A percentile compares a stretch with the other conserved stretches of the same genome.
Evolutionary conservation across 371 early-diverging fungal species (phyloP).

Genomic region (Blastocladiella emersonii): DNA sequence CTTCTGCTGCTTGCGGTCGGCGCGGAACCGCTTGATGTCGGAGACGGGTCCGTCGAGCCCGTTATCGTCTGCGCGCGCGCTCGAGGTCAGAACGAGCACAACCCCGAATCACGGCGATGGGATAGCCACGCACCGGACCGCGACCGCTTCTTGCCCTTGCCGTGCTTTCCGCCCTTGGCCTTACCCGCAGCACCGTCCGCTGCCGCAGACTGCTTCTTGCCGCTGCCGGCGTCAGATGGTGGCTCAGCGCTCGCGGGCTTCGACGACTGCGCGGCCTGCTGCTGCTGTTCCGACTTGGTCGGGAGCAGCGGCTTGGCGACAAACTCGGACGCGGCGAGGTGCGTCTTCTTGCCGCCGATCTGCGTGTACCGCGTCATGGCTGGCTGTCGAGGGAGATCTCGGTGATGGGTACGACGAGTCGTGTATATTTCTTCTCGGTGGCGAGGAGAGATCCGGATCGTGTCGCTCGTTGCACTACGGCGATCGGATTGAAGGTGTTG

Average conservation of each 20-base stretch:
- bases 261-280: background rate
- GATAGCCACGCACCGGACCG: background rate
- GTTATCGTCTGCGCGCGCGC: background rate
- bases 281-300: background rate
- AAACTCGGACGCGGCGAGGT: slow-evolving; percentile 23
- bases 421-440: too few species aligned
- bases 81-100: too few species aligned
- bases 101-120: background rate
- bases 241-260: too few species aligned
- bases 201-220: background rate
- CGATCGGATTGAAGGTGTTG: too few species aligned
- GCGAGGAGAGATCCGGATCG: too few species aligned
- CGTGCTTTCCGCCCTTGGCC: too few species aligned
- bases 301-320: slow-evolving; percentile 15
- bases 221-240: background rate
- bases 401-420: too few species aligned
- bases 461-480: too few species aligned
- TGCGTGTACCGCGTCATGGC: slow-evolving; percentile 29
- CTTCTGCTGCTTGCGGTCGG: slow-evolving; percentile 9
- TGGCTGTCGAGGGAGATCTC: too few species aligned
- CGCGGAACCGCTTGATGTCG: slow-evolving; percentile 2
- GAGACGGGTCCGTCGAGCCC: background rate
- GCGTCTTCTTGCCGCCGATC: slow-evolving; percentile 19
- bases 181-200: slow-evolving; percentile 1
- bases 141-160: background rate